A percentile compares a stretch with the other conserved stretches of the same genome.
Evolutionary conservation across 2,329 filamentous ascomycete species (phyloP).

Genomic region (Dothideomycetes sp.): DNA sequence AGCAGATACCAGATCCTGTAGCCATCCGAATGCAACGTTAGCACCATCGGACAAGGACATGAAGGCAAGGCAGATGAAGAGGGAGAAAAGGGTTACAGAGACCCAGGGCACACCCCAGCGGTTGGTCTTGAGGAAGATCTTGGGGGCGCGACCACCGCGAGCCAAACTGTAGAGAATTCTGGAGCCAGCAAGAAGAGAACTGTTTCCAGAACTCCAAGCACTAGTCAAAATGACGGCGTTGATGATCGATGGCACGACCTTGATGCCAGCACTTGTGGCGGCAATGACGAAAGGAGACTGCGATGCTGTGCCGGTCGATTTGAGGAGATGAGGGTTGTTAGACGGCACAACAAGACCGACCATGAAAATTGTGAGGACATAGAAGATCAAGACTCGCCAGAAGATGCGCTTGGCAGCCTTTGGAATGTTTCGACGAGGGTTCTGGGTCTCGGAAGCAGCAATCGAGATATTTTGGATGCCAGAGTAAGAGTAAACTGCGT

Average conservation of each 20-base stretch:
- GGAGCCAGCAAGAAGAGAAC: constrained; percentile 14
- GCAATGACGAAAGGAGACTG: constrained; percentile 40
- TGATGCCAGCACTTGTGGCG: constrained; percentile 35
- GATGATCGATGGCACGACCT: constrained; percentile 52
- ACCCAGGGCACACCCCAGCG: constrained; percentile 11
- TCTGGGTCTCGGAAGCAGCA: constrained; percentile 10
- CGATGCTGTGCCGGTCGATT: constrained; percentile 40
- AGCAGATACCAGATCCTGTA: constrained; percentile 16
- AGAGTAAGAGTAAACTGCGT: constrained; percentile 11
- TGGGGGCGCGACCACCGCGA: constrained; percentile 55
- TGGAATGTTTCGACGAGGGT: constrained; percentile 34
- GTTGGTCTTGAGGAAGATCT: constrained; percentile 10
- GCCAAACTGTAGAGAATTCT: constrained; percentile 12
- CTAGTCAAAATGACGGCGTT: constrained; percentile 58
- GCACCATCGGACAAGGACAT: constrained; percentile 14
- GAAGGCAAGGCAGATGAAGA: constrained; percentile 12
- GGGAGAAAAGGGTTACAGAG: constrained; percentile 7
- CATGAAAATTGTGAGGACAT: constrained; percentile 38
- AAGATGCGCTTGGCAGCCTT: constrained; percentile 45
- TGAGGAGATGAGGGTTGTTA: constrained; percentile 36
- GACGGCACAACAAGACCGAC: constrained; percentile 48
- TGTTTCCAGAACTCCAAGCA: constrained; percentile 47
- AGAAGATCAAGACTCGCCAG: constrained; percentile 48
- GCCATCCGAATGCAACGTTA: constrained; percentile 17
- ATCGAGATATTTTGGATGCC: constrained; percentile 15